Evolutionary conservation across 495 filamentous ascomycete genomes (phyloP).

Genomic region (Trichoderma asperelloides): DNA sequence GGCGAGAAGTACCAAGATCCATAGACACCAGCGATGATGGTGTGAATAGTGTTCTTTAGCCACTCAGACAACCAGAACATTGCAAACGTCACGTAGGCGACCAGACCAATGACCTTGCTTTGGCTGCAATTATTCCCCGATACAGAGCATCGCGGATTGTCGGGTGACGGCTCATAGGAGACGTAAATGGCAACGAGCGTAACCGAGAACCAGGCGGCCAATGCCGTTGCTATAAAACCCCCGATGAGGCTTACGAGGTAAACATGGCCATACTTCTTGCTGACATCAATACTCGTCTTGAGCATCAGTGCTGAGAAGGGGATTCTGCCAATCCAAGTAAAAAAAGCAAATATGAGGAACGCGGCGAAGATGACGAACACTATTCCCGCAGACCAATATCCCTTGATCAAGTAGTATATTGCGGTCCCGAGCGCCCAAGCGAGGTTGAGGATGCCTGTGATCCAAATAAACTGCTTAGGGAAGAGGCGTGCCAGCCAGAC

Average conservation of each 20-base stretch:
- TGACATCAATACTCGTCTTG: conserved; percentile 76
- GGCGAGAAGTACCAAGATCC: conserved; percentile 86
- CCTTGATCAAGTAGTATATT: conserved; percentile 60
- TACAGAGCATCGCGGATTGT: conserved; percentile 57
- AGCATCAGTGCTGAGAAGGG: conserved; percentile 88
- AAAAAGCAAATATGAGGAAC: conserved; percentile 44
- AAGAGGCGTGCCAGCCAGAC: conserved; percentile 69
- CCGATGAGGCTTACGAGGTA: conserved; percentile 77
- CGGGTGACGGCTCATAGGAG: conserved; percentile 59
- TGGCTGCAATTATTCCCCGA: conserved; percentile 60
- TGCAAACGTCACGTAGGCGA: conserved; percentile 83
- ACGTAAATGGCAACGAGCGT: conserved; percentile 63
- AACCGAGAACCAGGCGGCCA: conserved; percentile 56
- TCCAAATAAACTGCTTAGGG: conserved; percentile 87
- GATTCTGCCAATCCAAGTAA: conserved; percentile 75
- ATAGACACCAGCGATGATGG: conserved; percentile 78
- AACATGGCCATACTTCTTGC: conserved; percentile 73
- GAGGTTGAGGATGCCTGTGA: conserved; percentile 81
- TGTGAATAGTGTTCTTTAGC: conserved; percentile 87
- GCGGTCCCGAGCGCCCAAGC: conserved; percentile 54
- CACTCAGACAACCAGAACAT: conserved; percentile 88
- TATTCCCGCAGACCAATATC: conserved; percentile 74
- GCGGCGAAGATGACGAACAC: conserved; percentile 71
- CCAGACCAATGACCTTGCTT: conserved; percentile 71
- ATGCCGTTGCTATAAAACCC: conserved; percentile 62